Base-by-base conservation (phyloP, 2,329 filamentous ascomycete genomes). In the Polytolypa hystricis region DNA sequence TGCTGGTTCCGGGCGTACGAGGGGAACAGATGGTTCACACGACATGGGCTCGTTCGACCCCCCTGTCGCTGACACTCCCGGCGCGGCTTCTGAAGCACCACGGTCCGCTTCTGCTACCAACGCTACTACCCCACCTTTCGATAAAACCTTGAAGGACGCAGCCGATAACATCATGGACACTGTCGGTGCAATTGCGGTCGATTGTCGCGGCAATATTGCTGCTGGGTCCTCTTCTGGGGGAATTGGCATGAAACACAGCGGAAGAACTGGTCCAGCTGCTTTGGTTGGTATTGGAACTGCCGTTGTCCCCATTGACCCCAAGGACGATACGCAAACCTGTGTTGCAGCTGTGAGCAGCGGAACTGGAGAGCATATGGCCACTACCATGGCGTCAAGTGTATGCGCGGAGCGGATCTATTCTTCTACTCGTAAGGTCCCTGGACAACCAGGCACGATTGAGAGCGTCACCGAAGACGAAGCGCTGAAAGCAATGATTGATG, bases 321-420 rank as follows among this genome's bases (percentile, higher is more conserved):
- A 74, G 19, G 87, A 95, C 52, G 65, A 73, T 5, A 76, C 84
- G 2, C 66, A 70, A 30, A 71, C 77, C 5, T 76, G 73, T 30
- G 84, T 94, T 18, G 89, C 85, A 19, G 78, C 80, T 17, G 85
- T 95, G 15, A 93, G 86, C 26, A 94, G 85, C 54, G 91, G 91
- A 18, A 98, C 91, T 2, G 91, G 91, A 32, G 91, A 98, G 61
- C 91, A 98, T 56, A 98, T 98, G 82, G 84, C 86, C 23, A 95
- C 89, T 0, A 93, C 87, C 0, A 81, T 93, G 71, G 89, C 91
- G 8, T 87, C 91, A 5, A 79, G 81, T 40, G 79, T 81, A 38
- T 93, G 86, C 54, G 86, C 87, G 1, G 82, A 89, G 46, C 76
- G 91, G 30, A 70, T 98, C 17, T 94, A 86, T 54, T 74, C 80